Base-by-base conservation (phyloP, 371 early-diverging fungal species). In the Choanephora cucurbitarum region DNA sequence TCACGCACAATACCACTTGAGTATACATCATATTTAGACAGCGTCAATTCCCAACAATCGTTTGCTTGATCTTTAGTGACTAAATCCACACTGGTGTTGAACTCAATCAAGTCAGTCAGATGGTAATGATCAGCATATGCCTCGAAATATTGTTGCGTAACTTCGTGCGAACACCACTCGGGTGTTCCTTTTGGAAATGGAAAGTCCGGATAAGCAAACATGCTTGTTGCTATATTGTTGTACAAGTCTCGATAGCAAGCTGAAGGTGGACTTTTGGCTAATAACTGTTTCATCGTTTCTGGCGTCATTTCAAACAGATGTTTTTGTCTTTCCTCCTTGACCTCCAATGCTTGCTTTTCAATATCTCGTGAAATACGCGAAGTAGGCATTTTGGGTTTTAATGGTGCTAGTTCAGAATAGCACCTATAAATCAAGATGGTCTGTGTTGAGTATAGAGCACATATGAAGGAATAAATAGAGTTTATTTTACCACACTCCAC, bases 301-400 rank as follows among this genome's bases (percentile, higher is more conserved):
- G 62, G 56, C 13, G 63, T 62, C 57, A 59, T 45, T 23, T 67
- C 63, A 15, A 41, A 39, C 11, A 44, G 40, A 37, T 43, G 52
- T 19, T 58, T 62, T 49, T 49, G 52, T 3, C 5, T 8, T 33
- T 47, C 47, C n/a, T 23, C 13, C 11, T 28, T 47, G 14, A 47
- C 13, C 32, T 23, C 18, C 22, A 19, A 21, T 5, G 44, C 53
- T 45, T 40, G 49, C 0, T 24, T 28, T 1, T 49, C 59, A 11
- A 51, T 31, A 5, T 22, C 22, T 34, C 47, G 48, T n/a, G 40
- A 52, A 3, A 52, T 17, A 18, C 52, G 41, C 34, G 21, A 23
- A 7, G 51, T 62, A 17, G 67, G 67, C 18, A 67, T 59, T 17
- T 62, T 58, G 2, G 67, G 63, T 14, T 67, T 67, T 0, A 43